Base-by-base conservation (phyloP, 108 stramenopile species). In the Skeletonema potamos region DNA sequence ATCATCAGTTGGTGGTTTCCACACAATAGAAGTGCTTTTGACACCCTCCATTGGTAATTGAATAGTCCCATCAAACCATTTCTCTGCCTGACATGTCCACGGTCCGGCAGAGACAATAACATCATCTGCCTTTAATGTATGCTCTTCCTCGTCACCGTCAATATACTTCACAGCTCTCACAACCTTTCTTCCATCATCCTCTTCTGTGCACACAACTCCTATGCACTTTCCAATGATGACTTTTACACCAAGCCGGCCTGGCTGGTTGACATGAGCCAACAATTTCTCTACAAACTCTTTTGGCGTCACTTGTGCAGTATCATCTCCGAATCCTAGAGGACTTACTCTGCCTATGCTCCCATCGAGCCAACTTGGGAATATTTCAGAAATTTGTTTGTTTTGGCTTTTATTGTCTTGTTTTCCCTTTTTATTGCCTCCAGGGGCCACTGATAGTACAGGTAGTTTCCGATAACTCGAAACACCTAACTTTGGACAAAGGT, bases 271-370 rank as follows among this genome's bases (percentile, higher is more conserved):
- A 43, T 24, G 54, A n/a, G 84, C 77, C 54, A 92, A 41, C 87
- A 90, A 89, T 70, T 91, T 89, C 20, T 84, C 54, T 1, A 92
- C 91, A 82, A 92, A 92, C 68, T 95, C 91, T 26, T 77, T 67
- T 22, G 94, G 94, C 1, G 89, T 89, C 8, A 95, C 86, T 67
- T 95, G 94, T 3, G 94, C 94, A 27, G 94, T 95, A 66, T 95
- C 94, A 41, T 92, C 88, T 2, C 90, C 91, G 39, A 59, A 74
- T 44, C 91, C 94, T 68, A 95, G 67, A 39, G 84, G 70, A n/a
- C 74, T 66, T 10, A 91, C 75, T 20, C 85, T 64, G 0, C 91
- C 89, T n/a, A 82, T 68, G 9, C 29, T 59, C 27, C 93, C 93
- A 68, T 94, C 93, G 28, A 94, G 62, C 91, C 91, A 94, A 32